Evolutionary conservation across 768 basidiomycete genomes (phyloP).

Genomic region (Serendipita sp.): DNA sequence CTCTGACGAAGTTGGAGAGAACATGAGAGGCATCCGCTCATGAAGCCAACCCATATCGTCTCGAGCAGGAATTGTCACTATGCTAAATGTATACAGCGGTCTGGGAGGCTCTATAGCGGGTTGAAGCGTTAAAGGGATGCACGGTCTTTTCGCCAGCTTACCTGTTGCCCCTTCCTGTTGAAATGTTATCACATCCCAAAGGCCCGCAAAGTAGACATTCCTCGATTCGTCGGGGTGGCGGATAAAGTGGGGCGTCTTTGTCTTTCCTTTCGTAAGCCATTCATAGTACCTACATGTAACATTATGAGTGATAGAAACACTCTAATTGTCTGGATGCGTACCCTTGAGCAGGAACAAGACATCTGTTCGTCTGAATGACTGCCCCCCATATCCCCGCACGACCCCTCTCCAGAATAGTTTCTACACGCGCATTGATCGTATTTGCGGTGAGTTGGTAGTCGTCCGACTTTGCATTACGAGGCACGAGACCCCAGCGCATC

Average conservation of each 20-base stretch:
- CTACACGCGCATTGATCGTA: constrained; percentile 83
- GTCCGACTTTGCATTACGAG: constrained; percentile 68
- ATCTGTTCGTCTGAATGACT: constrained; percentile 68
- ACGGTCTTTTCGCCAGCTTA: constrained; percentile 14
- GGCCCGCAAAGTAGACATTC: constrained; percentile 73
- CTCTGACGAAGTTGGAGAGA: constrained; percentile 32
- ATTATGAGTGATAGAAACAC: neutral
- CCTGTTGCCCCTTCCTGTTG: constrained; percentile 29
- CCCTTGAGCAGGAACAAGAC: constrained; percentile 72
- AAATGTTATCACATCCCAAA: constrained; percentile 62
- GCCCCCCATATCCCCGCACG: constrained; percentile 63
- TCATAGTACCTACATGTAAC: constrained; percentile 68
- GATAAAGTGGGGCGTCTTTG: constrained; percentile 68
- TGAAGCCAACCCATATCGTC: constrained; percentile 74
- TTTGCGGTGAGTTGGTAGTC: constrained; percentile 40
- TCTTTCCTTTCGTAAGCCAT: constrained; percentile 75
- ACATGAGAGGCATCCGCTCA: constrained; percentile 64
- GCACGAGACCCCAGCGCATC: constrained; percentile 66
- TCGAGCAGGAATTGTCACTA: constrained; percentile 70
- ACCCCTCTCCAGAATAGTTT: constrained; percentile 56
- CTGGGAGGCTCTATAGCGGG: constrained; percentile 21
- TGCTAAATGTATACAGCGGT: constrained; percentile 67
- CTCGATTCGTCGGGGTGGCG: constrained; percentile 40
- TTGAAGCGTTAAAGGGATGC: constrained; percentile 26
- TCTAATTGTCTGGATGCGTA: constrained; percentile 21